Conservation (phyloP, 2,329 filamentous ascomycete species). For the Verticillium tricorpus region DNA sequence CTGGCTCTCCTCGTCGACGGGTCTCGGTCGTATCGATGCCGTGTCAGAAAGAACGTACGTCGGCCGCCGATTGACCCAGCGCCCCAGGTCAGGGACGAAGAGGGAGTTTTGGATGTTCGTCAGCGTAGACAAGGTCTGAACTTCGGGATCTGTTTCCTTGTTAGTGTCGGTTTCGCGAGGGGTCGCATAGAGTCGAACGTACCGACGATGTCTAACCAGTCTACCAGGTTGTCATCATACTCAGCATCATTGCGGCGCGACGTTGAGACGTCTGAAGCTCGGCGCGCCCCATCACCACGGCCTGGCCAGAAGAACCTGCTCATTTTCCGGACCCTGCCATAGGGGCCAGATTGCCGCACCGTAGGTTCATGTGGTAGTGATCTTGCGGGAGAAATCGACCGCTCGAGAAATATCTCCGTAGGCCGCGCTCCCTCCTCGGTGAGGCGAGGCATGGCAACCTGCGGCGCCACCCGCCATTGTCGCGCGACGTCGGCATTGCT, state of each 20-base stretch:
- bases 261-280: too few relatives aligned
- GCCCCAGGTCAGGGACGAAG: conserved; percentile 77
- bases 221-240: conserved; percentile 33
- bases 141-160: conserved; percentile 63
- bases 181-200: conserved; percentile 5
- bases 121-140: conserved; percentile 75
- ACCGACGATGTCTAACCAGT: conserved; percentile 36
- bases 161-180: background rate
- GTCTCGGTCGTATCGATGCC: background rate
- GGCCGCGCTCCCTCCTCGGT: conserved; percentile 33
- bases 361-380: conserved; percentile 5
- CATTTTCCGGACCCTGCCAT: conserved; percentile 2
- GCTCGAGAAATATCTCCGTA: conserved; percentile 18
- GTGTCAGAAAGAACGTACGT: conserved; percentile 62
- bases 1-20: background rate
- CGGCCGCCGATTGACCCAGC: conserved; percentile 69
- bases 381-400: conserved; percentile 17
- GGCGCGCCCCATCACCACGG: background rate
- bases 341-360: background rate
- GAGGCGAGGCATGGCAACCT: conserved; percentile 30
- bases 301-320: conserved; percentile 9
- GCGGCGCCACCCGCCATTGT: conserved; percentile 22
- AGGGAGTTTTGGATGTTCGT: conserved; percentile 90
- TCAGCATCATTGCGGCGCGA: conserved; percentile 14
- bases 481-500: too few relatives aligned